Evolutionary conservation across 2,329 filamentous ascomycete species (phyloP), one percentile per base, ranked within the genome.

Genomic region (Aspergillus amoenus): DNA sequence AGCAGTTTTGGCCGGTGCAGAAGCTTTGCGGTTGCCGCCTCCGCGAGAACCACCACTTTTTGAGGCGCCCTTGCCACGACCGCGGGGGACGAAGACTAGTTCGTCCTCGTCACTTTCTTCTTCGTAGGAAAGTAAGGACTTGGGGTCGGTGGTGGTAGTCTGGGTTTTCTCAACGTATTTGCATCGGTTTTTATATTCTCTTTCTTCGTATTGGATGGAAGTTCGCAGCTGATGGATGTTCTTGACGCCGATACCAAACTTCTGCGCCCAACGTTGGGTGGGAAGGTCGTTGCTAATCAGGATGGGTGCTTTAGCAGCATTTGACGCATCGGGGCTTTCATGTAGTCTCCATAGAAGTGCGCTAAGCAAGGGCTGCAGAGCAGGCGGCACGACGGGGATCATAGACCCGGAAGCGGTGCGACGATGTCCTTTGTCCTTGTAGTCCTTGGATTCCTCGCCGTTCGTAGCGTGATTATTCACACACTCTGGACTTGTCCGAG

Each of bases 81-180:
- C 73, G 22, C 75, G 74, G 24, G 75, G 75, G 27, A 77, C 73
- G 56, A 80, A 80, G 2, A 80, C 77, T 27, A 80, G 67, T 57
- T 79, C 77, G 61, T 80, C 78, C 56, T 79, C 78, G 21, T 79
- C 77, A 39, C 75, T 79, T 13, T 79, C 77, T n/a, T 75, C 76
- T 37, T 79, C 77, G 58, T 79, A 79, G 7, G 76, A 75, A 46
- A 79, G 71, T 5, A 79, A 64, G 4, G 76, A 71, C 62, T 78
- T 78, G 8, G 76, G 73, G 49, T 79, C 74, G 4, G 68, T 47
- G 4, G 63, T 61, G 4, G 68, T 47, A 3, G 63, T 61, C 57
- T 74, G 72, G 13, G 69, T 78, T 63, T 78, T 78, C 61, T 79
- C 77, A 17, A 74, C 70, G 58, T 77, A 75, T 59, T 76, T 78